Base-by-base conservation (phyloP, 768 basidiomycete genomes). In the Leucosporidium scottii region DNA sequence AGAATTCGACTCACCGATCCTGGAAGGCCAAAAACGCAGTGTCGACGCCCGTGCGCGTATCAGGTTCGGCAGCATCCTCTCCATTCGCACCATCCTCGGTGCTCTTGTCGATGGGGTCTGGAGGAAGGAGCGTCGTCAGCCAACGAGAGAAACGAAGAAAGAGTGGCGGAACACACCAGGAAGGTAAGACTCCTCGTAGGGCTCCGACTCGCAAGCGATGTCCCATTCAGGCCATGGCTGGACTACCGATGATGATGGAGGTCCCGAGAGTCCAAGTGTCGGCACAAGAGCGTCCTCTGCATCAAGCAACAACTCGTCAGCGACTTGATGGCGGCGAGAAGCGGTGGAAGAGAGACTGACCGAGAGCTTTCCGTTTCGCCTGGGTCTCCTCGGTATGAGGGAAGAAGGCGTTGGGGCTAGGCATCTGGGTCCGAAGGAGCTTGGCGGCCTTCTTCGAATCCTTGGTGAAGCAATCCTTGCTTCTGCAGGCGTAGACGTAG, bases 1-100 rank as follows among this genome's bases (percentile, higher is more conserved):
- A n/a, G n/a, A n/a, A n/a, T n/a, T 17, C 7, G 9, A 34, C 63
- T 56, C 8, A 60, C 58, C 73, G 59, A 23, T 74, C 73, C 56
- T 73, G 71, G 62, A 75, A 75, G 4, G n/a, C 27, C 10, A 75
- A 51, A 65, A 75, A 75, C 7, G 69, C 68, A 20, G 25, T 21
- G 34, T 75, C 74, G 36, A 75, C 73, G 15, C 70, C 65, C 0
- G 69, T 61, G 13, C 62, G 30, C 12, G 74, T 74, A 28, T 75
- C 74, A 1, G 71, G 50, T 36, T 67, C 70, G 7, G 62, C 64
- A 4, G 64, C 67, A 36, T 75, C 74, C 25, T 59, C 71, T 44
- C 59, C 59, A 3, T 50, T 57, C 18, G 59, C 63, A 23, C 67
- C 74, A 10, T 57, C 49, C 6, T 68, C 66, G 20, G 51, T 44